Percentiles rank a stretch among this genome's conserved stretches.
Evolutionary conservation across 176 grass and related monocot genomes (phyloP).

Genomic region (Dactylis glomerata): DNA sequence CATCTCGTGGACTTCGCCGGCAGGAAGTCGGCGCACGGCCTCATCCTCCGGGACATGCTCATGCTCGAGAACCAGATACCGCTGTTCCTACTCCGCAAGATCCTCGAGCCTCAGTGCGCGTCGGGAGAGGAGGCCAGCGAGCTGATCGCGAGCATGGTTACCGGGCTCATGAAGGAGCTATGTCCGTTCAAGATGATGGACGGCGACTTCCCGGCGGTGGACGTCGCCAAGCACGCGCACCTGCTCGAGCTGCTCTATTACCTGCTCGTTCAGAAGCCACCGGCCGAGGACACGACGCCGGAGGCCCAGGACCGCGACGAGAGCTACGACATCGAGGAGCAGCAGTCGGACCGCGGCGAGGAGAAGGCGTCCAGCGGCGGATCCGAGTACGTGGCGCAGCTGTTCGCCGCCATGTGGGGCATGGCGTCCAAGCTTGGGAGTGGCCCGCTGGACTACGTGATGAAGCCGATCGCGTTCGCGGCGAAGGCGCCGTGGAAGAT

Average conservation of each 20-base stretch:
- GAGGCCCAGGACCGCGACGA: conserved; percentile 38
- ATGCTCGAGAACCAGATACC: conserved; percentile 97
- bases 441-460: conserved; percentile 37
- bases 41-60: conserved; percentile 74
- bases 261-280: conserved; percentile 22
- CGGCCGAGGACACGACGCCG: conserved; percentile 23
- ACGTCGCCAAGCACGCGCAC: conserved; percentile 54
- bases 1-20: conserved; percentile 72
- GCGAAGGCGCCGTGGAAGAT: conserved; percentile 77
- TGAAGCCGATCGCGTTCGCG: conserved; percentile 44
- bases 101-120: conserved; percentile 49
- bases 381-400: conserved; percentile 39
- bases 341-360: not conserved
- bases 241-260: conserved; percentile 68
- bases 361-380: not conserved
- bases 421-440: conserved; percentile 36
- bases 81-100: conserved; percentile 56
- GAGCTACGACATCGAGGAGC: not conserved
- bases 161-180: conserved; percentile 61
- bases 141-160: conserved; percentile 55
- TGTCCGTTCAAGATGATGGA: conserved; percentile 79
- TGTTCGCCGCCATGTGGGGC: conserved; percentile 37
- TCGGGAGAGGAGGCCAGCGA: conserved; percentile 30
- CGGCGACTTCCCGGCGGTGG: conserved; percentile 42
- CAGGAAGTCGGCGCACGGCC: conserved; percentile 57